Conservation (phyloP, 176 grass and related monocot genomes). For the Sorghum bicolor region Sorghum_bicolor_NCBIv3 NC_012870.2:79560501-79561000, state of each 20-base stretch:
- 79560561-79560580: not conserved
- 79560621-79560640: conserved; percentile 13
- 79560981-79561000: not conserved
- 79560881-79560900: not conserved
- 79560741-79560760: conserved; percentile 5
- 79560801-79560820: not conserved
- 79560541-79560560: conserved; percentile 15
- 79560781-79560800: not conserved
- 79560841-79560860: not conserved
- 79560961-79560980: not conserved
- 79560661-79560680: conserved; percentile 81
- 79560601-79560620: conserved; percentile 6
- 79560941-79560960: not conserved
- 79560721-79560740: conserved; percentile 38
- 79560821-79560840: not conserved
- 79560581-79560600: not conserved
- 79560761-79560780: not conserved
- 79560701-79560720: conserved; percentile 70
- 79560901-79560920: not conserved
- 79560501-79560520: conserved; percentile 60
- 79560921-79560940: not conserved
- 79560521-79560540: not conserved
- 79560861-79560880: not conserved
- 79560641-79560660: conserved; percentile 96
- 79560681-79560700: conserved; percentile 75